Evolutionary conservation across 768 basidiomycete genomes (phyloP).

Genomic region (Filobasidium wieringae): DNA sequence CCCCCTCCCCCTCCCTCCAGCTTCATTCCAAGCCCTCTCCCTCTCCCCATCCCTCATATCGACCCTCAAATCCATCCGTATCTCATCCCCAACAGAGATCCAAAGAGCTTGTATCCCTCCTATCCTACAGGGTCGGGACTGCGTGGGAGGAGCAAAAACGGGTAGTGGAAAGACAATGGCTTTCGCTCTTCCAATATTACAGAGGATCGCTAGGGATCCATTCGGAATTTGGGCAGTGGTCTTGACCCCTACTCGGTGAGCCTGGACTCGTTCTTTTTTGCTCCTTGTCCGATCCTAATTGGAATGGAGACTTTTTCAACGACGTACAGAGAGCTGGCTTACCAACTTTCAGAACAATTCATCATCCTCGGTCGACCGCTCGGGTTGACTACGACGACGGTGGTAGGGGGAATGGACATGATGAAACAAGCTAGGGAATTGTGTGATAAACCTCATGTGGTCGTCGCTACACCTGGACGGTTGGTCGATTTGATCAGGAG

Average conservation of each 20-base stretch:
- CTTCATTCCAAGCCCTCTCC: constrained; percentile 32
- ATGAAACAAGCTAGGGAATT: constrained; percentile 84
- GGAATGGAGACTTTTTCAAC: too few species aligned
- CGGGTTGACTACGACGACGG: constrained; percentile 69
- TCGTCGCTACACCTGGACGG: constrained; percentile 90
- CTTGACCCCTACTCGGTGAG: constrained; percentile 84
- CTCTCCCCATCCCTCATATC: constrained; percentile 46
- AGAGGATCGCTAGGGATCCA: constrained; percentile 74
- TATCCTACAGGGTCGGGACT: constrained; percentile 81
- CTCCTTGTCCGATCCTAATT: background rate
- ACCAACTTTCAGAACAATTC: constrained; percentile 95
- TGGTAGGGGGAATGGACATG: constrained; percentile 99
- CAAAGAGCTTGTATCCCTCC: constrained; percentile 83
- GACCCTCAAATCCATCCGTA: constrained; percentile 71
- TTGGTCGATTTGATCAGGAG: constrained; percentile 81
- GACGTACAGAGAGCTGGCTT: constrained; percentile 83
- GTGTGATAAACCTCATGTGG: constrained; percentile 71
- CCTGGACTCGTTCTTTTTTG: constrained; percentile 1
- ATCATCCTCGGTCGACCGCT: constrained; percentile 72
- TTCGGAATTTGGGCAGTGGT: constrained; percentile 90
- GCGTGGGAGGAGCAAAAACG: constrained; percentile 94
- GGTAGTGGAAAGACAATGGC: constrained; percentile 97
- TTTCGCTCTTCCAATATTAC: constrained; percentile 88
- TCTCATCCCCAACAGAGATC: constrained; percentile 69
- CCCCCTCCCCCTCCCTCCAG: background rate